phyloP scores from a whole-genome alignment of 1,139 yeast genomes.

The Zygotorulaspora mrakii region DNA sequence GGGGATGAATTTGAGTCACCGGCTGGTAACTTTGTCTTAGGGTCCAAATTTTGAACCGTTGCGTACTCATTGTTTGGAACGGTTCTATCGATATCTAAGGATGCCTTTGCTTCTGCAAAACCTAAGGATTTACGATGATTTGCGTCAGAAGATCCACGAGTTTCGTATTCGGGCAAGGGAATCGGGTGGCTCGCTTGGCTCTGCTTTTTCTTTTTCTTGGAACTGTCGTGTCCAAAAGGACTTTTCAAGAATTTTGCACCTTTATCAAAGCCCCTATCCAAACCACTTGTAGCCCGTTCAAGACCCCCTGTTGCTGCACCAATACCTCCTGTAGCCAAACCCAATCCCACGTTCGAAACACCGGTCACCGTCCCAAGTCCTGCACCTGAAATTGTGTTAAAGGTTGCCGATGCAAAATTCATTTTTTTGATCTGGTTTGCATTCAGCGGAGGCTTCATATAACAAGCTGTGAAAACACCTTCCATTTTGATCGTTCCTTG shows the following conservation, averaged over 20 bases:
- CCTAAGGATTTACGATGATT: constrained; percentile 8
- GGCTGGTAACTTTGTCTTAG: constrained; percentile 14
- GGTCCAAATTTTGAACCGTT: constrained; percentile 20
- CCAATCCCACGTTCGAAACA: constrained; percentile 28
- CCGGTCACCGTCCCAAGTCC: constrained; percentile 39
- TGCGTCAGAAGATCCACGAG: constrained; percentile 1
- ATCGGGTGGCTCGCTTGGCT: background rate
- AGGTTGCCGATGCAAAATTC: constrained; percentile 40
- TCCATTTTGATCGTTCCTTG: constrained; percentile 56
- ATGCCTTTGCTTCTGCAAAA: constrained; percentile 17
- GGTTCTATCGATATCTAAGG: constrained; percentile 30
- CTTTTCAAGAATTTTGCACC: constrained; percentile 42
- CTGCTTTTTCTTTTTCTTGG: constrained; percentile 9
- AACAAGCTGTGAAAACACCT: constrained; percentile 61
- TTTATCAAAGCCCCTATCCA: constrained; percentile 30
- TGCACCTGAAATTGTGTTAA: constrained; percentile 34
- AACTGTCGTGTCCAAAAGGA: constrained; percentile 15
- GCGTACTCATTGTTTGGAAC: constrained; percentile 32
- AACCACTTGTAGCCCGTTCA: constrained; percentile 1
- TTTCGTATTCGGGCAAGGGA: constrained; percentile 2
- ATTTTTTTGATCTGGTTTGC: constrained; percentile 35
- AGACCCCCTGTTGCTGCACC: constrained; percentile 40
- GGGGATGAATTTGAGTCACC: constrained; percentile 13
- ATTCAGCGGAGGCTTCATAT: constrained; percentile 56
- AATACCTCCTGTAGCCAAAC: constrained; percentile 39